Base-by-base conservation (phyloP, 139 green algal genomes). In the Pseudopediastrum boryanum region DNA sequence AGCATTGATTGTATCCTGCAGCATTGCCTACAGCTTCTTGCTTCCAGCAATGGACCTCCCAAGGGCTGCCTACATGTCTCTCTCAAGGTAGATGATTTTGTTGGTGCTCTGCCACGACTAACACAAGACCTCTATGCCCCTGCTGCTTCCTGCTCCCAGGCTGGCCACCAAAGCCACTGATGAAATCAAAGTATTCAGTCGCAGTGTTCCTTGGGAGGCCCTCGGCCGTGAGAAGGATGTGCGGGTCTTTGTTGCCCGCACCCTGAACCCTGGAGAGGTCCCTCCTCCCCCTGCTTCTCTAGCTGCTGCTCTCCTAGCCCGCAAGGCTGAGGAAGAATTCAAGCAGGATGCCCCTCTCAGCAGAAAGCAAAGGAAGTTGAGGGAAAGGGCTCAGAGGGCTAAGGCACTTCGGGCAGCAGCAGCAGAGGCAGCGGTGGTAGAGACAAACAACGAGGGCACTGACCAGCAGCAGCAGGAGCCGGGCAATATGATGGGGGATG, bases 161-260 rank as follows among this genome's bases (percentile, higher is more conserved):
- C n/a, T n/a, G n/a, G n/a, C n/a, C n/a, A n/a, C n/a, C n/a, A n/a
- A n/a, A n/a, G n/a, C n/a, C 54, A 64, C 27, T 36, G 54, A 64
- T 36, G 54, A 64, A 27, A 64, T 64, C 54, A 64, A 64, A 29
- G 54, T 64, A 2, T 64, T 64, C 54, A 64, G 54, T 29, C 33
- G 54, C 7, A 29, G 27, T 19, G 27, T 64, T 10, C 54, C 54
- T 6, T 64, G 54, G 54, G 54, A 64, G 54, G 9, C 13, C 16
- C 27, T 64, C 27, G 54, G 54, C 12, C 9, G 36, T 27, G 54
- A 64, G 54, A 12, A 16, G 12, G 54, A 29, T 29, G 54, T 64
- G 54, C 54, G 54, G 27, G 54, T 64, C 27, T 36, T 64, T 29
- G 36, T 64, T 16, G 54, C 54, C 12, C 54, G 54, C 19, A 33